Evolutionary conservation across 345 rosid genomes (phyloP).

Genomic region (Eutrema yunnanense): DNA sequence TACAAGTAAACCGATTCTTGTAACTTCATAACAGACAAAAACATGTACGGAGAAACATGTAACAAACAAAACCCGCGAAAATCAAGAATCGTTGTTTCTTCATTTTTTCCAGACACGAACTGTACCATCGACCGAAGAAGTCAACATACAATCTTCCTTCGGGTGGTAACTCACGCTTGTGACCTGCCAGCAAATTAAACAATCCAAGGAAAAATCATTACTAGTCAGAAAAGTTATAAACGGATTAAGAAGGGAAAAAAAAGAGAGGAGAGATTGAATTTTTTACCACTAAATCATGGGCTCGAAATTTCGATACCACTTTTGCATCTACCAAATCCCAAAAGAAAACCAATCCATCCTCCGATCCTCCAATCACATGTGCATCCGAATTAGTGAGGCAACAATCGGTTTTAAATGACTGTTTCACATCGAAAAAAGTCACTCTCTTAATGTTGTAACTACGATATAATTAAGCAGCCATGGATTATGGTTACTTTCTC

Average conservation of each 20-base stretch:
- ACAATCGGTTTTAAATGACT: conserved; percentile 94
- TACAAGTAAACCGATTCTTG: not conserved
- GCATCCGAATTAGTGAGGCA: conserved; percentile 87
- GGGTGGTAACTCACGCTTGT: conserved; percentile 97
- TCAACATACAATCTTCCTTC: conserved; percentile 69
- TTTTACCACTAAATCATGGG: conserved; percentile 86
- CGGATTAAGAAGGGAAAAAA: not conserved
- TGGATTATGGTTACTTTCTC: not conserved
- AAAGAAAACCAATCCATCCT: conserved; percentile 85
- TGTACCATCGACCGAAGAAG: conserved; percentile 85
- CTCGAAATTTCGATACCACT: conserved; percentile 61
- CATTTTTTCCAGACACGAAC: conserved; percentile 78
- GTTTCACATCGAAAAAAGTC: conserved; percentile 14
- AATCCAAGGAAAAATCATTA: not conserved
- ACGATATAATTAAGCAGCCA: not conserved
- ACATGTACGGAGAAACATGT: not conserved
- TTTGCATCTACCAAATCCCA: conserved; percentile 98
- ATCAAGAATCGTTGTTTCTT: conserved; percentile 1
- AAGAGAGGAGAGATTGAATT: not conserved
- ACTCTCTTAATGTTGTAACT: not conserved
- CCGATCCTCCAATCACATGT: conserved; percentile 88
- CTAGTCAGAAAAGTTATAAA: not conserved
- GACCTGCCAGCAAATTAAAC: conserved; percentile 40
- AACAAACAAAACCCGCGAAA: not conserved
- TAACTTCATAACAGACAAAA: not conserved